Conservation (phyloP, 2,329 filamentous ascomycete genomes). For the Aspergillus intermedius region DNA sequence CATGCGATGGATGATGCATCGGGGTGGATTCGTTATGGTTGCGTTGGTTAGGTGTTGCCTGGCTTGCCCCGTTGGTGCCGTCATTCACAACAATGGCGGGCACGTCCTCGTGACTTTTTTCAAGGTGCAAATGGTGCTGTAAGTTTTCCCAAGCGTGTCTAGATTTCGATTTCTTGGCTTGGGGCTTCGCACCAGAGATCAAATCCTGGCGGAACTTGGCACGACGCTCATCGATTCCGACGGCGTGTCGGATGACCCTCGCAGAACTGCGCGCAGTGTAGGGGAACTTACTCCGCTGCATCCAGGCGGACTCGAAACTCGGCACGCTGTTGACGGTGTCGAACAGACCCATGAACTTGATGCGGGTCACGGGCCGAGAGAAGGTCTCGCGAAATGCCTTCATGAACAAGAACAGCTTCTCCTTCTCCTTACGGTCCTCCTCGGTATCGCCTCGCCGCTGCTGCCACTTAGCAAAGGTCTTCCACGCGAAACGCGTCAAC, state of each 20-base stretch:
- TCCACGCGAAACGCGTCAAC: conserved; percentile 74
- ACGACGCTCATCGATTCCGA: conserved; percentile 52
- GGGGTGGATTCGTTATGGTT: conserved; percentile 12
- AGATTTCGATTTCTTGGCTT: conserved; percentile 10
- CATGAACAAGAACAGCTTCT: conserved; percentile 64
- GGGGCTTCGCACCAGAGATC: conserved; percentile 41
- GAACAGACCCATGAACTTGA: conserved; percentile 71
- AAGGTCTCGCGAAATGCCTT: conserved; percentile 77
- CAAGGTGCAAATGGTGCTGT: conserved; percentile 15
- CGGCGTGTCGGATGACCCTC: conserved; percentile 51
- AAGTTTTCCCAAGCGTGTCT: conserved; percentile 16
- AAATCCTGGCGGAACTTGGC: conserved; percentile 55
- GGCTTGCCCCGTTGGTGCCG: conserved; percentile 9
- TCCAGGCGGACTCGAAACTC: conserved; percentile 63
- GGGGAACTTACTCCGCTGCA: conserved; percentile 72
- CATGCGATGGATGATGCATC: conserved; percentile 22
- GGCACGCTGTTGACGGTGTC: conserved; percentile 78
- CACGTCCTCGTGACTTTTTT: conserved; percentile 13
- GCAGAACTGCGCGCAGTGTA: conserved; percentile 50
- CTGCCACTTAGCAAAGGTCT: conserved; percentile 60
- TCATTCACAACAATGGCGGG: conserved; percentile 28
- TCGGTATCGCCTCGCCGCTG: conserved; percentile 22
- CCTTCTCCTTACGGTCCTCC: conserved; percentile 21
- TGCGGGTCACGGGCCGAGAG: conserved; percentile 64
- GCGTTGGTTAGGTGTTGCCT: background rate